phyloP scores from a whole-genome alignment of 495 filamentous ascomycete genomes.

The Baudoinia panamericana region DNA sequence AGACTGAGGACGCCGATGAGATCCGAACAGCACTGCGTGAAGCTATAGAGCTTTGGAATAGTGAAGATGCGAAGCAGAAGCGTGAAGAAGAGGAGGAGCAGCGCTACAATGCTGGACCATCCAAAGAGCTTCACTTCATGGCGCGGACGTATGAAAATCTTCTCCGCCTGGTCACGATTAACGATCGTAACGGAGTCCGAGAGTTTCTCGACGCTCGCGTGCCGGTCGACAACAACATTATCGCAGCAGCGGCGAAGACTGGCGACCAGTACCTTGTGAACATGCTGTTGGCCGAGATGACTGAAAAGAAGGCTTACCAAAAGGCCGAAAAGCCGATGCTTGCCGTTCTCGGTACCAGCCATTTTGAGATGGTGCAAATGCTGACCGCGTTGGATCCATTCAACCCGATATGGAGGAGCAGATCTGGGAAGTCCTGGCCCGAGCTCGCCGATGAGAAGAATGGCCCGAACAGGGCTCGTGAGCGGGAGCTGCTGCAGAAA shows the following conservation, averaged over 20 bases:
- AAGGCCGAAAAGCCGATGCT: constrained; percentile 71
- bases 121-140: constrained; percentile 27
- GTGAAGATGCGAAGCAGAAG: constrained; percentile 26
- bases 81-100: constrained; percentile 27
- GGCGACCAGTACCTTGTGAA: constrained; percentile 80
- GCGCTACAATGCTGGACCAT: constrained; percentile 41
- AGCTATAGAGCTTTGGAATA: constrained; percentile 29
- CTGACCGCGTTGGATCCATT: constrained; percentile 67
- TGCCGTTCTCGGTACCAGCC: constrained; percentile 82
- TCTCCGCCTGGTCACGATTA: constrained; percentile 64
- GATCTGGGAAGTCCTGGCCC: constrained; percentile 59
- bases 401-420: constrained; percentile 51
- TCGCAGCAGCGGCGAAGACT: constrained; percentile 83
- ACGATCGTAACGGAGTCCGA: constrained; percentile 66
- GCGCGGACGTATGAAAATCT: constrained; percentile 50
- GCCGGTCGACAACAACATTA: constrained; percentile 68
- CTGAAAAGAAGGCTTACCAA: constrained; percentile 51
- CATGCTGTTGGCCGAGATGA: constrained; percentile 72
- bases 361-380: constrained; percentile 65
- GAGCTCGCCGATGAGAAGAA: constrained; percentile 71
- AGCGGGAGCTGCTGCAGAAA: constrained; percentile 65
- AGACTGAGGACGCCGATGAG: constrained; percentile 49
- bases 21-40: constrained; percentile 37
- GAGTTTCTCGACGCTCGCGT: constrained; percentile 64
- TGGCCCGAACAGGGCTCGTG: constrained; percentile 81